phyloP scores from a whole-genome alignment of 2,329 filamentous ascomycete species.

The Juglanconis juglandina region DNA sequence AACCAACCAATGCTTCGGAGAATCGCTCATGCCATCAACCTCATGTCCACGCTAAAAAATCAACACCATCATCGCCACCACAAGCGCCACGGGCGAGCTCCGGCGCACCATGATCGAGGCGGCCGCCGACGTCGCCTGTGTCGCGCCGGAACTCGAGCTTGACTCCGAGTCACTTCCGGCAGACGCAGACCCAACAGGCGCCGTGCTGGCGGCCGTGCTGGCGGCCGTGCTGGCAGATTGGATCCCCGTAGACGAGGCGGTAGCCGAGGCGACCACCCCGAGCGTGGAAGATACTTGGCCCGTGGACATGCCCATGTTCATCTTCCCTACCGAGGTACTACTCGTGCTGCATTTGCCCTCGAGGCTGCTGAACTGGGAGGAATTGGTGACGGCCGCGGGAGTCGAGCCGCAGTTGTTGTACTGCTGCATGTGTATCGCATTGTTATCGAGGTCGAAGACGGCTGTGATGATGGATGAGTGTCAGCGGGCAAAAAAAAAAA shows the following conservation, averaged over 20 bases:
- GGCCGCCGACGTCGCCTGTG: slow-evolving; percentile 6
- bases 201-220: neutral
- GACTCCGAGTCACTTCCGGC: neutral
- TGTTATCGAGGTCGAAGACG: slow-evolving; percentile 50
- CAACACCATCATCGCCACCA: slow-evolving; percentile 9
- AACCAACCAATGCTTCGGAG: neutral
- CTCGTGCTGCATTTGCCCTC: slow-evolving; percentile 21
- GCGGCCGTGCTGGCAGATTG: neutral
- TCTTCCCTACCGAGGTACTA: neutral
- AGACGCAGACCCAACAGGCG: neutral
- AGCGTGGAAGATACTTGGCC: neutral
- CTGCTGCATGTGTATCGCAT: slow-evolving; percentile 47
- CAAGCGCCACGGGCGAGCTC: slow-evolving; percentile 9
- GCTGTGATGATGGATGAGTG: slow-evolving; percentile 43
- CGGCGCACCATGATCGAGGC: neutral
- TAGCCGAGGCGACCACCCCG: neutral
- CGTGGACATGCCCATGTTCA: neutral
- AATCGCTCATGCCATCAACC: too few species aligned
- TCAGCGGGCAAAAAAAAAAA: neutral
- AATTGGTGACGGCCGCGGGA: slow-evolving; percentile 36
- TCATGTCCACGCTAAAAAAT: neutral
- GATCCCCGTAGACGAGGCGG: neutral
- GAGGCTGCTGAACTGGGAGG: slow-evolving; percentile 26
- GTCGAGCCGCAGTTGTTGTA: slow-evolving; percentile 49
- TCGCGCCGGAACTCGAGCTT: neutral